phyloP scores from a whole-genome alignment of 768 basidiomycete genomes.

The Asterophora lycoperdoides region DNA sequence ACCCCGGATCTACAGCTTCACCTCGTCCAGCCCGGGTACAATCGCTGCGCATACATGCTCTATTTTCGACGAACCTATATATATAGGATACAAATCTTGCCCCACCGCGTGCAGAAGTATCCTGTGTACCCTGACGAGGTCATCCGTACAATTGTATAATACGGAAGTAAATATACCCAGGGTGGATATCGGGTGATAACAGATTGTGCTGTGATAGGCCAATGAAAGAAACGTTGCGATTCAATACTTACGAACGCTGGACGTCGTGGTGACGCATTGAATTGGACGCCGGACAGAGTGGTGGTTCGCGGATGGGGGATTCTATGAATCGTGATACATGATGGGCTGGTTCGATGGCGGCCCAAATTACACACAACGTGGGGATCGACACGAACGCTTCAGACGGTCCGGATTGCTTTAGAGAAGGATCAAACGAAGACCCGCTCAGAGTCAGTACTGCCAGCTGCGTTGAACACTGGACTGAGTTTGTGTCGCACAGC shows the following conservation, averaged over 20 bases:
- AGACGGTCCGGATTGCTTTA: conserved; percentile 13
- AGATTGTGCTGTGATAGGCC: conserved; percentile 1
- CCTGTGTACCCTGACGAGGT: neutral
- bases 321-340: neutral
- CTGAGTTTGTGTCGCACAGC: neutral
- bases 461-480: too few species aligned
- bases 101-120: neutral
- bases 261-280: neutral
- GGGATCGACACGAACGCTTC: conserved; percentile 10
- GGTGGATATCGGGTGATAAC: conserved; percentile 20
- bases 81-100: neutral
- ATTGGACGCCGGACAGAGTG: neutral
- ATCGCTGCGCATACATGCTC: neutral
- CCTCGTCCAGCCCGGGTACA: neutral
- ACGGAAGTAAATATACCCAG: conserved; percentile 12
- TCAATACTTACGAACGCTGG: too few species aligned
- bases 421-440: conserved; percentile 10
- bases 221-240: neutral
- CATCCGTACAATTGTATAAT: neutral
- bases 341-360: conserved; percentile 9
- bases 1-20: neutral
- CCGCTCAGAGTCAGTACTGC: too few species aligned
- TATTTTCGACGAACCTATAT: too few species aligned
- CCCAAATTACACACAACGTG: conserved; percentile 6
- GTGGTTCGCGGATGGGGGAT: neutral